Conservation (phyloP, 2,329 filamentous ascomycete genomes). For the Didymella lethalis region DNA sequence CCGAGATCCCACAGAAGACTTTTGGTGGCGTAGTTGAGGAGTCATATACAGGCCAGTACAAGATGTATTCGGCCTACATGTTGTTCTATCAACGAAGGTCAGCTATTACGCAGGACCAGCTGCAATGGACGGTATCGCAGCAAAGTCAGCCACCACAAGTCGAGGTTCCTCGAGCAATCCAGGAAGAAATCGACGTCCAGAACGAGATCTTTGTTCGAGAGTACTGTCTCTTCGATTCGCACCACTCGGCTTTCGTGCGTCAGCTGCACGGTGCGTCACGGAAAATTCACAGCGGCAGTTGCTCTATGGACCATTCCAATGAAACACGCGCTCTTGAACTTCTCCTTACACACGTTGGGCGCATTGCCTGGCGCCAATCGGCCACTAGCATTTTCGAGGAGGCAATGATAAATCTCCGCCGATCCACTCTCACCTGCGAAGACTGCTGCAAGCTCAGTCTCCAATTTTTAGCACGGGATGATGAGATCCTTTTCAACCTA, state of each 20-base stretch:
- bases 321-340: slow-evolving; percentile 63
- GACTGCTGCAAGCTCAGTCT: slow-evolving; percentile 67
- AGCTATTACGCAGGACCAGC: slow-evolving; percentile 59
- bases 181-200: slow-evolving; percentile 69
- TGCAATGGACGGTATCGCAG: slow-evolving; percentile 51
- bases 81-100: slow-evolving; percentile 90
- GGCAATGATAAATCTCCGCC: slow-evolving; percentile 62
- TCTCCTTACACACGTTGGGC: slow-evolving; percentile 73
- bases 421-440: slow-evolving; percentile 60
- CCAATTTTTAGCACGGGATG: slow-evolving; percentile 66
- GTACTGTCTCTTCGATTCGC: slow-evolving; percentile 80
- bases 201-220: slow-evolving; percentile 78
- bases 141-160: slow-evolving; percentile 57
- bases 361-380: slow-evolving; percentile 75
- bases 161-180: slow-evolving; percentile 55
- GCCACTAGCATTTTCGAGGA: slow-evolving; percentile 69
- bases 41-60: slow-evolving; percentile 38
- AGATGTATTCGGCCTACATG: slow-evolving; percentile 83
- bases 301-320: slow-evolving; percentile 55
- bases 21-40: slow-evolving; percentile 62
- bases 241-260: slow-evolving; percentile 72
- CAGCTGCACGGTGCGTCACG: slow-evolving; percentile 67
- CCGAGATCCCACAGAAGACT: slow-evolving; percentile 75
- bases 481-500: slow-evolving; percentile 68
- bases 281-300: slow-evolving; percentile 57